Evolutionary conservation across 345 rosid species (phyloP).

Genomic region (Garcia nutans): DNA sequence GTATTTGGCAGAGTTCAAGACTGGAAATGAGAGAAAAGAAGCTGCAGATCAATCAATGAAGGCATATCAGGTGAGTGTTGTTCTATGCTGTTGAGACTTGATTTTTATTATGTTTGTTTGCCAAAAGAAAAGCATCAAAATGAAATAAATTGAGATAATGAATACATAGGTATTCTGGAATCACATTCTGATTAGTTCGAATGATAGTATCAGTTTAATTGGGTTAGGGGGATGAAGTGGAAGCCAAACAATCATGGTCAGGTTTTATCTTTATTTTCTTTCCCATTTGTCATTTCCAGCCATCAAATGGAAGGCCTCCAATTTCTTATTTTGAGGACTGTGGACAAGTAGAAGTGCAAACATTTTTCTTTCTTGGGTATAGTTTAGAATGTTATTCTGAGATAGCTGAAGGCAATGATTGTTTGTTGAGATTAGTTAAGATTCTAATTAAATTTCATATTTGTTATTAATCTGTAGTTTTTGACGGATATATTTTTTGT

Average conservation of each 20-base stretch:
- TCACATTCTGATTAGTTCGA: not conserved
- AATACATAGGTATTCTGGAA: not conserved
- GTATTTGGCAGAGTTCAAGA: conserved; percentile 59
- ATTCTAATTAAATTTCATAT: not conserved
- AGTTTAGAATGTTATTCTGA: not conserved
- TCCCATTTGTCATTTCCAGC: not conserved
- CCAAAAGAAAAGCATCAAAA: not conserved
- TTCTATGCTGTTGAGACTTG: not conserved
- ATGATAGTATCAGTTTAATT: not conserved
- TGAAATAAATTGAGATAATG: not conserved
- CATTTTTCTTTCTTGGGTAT: not conserved
- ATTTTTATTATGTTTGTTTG: not conserved
- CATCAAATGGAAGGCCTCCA: not conserved
- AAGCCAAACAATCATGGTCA: too few species aligned
- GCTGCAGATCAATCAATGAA: conserved; percentile 63
- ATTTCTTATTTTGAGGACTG: not conserved
- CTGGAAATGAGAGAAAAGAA: conserved; percentile 51
- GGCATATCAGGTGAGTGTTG: conserved; percentile 50
- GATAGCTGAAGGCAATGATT: not conserved
- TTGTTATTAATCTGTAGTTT: not conserved
- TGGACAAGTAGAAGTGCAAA: not conserved
- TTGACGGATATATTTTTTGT: not conserved
- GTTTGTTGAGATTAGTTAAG: not conserved
- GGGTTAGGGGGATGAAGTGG: not conserved
- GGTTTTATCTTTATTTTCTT: not conserved